Conservation (phyloP, 768 basidiomycete species). For the Rhizopogon sp. region DNA sequence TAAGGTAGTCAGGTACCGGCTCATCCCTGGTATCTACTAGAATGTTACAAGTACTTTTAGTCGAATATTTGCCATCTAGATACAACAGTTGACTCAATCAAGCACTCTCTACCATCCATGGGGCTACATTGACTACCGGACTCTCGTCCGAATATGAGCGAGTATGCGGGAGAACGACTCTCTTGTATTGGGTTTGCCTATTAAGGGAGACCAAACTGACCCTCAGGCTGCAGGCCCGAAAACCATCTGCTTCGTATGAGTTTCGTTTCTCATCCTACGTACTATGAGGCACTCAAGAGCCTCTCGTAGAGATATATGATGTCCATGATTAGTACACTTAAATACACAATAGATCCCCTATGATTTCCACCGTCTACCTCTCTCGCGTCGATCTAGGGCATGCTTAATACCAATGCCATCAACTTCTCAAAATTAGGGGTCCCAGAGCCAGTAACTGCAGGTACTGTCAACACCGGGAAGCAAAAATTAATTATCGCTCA, state of each 20-base stretch:
- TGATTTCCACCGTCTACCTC: neutral
- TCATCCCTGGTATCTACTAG: constrained; percentile 31
- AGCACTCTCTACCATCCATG: neutral
- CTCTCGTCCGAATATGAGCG: no score
- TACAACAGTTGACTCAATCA: neutral
- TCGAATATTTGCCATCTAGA: no score
- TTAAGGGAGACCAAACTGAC: no score
- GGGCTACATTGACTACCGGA: no score
- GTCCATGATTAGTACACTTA: neutral
- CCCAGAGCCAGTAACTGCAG: constrained; percentile 48
- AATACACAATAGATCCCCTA: neutral
- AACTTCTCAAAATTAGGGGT: constrained; percentile 49
- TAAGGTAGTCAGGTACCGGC: constrained; percentile 20
- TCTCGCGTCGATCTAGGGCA: neutral
- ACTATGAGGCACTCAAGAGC: no score
- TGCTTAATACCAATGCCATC: constrained; percentile 29
- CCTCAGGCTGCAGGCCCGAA: no score
- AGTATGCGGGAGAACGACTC: no score
- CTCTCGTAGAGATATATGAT: neutral
- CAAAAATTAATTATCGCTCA: constrained; percentile 9
- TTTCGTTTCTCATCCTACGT: neutral
- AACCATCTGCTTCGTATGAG: no score
- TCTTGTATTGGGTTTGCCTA: no score
- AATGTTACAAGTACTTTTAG: neutral
- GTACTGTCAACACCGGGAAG: constrained; percentile 3